Percentiles rank a stretch among this genome's conserved stretches.
Conservation (phyloP, 495 filamentous ascomycete species). For the Peziza echinospora region DNA sequence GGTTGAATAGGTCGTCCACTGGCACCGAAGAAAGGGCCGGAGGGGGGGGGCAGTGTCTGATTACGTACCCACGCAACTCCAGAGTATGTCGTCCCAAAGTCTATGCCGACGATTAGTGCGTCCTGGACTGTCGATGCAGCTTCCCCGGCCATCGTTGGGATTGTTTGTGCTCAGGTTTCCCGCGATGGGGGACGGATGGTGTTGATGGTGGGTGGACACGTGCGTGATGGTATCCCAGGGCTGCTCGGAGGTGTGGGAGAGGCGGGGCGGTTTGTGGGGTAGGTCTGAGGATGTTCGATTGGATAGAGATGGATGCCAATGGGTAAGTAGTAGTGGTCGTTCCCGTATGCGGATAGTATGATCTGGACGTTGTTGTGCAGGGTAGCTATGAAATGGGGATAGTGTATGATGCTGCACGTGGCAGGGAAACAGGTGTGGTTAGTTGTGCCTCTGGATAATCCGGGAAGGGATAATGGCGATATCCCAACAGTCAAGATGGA, state of each 20-base stretch:
- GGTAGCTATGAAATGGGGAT: too few species aligned
- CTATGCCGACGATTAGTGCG: slow-evolving; percentile 9
- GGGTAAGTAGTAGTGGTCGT: too few species aligned
- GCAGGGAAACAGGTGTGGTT: too few species aligned
- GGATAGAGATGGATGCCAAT: too few species aligned
- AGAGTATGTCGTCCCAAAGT: slow-evolving; percentile 13
- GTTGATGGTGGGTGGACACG: not conserved
- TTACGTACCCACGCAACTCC: slow-evolving; percentile 10
- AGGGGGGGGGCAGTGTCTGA: not conserved
- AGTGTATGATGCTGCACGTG: too few species aligned
- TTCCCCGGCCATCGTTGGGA: not conserved
- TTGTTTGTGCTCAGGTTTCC: not conserved
- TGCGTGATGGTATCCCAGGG: too few species aligned
- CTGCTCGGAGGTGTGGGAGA: too few species aligned
- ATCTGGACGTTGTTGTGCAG: too few species aligned
- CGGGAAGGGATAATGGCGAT: too few species aligned
- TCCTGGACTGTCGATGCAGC: not conserved
- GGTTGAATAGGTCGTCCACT: not conserved
- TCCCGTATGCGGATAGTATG: too few species aligned
- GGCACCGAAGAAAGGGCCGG: not conserved
- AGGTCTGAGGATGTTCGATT: not conserved
- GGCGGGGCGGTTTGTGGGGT: not conserved
- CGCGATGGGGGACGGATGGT: not conserved
- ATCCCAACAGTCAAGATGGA: too few species aligned
- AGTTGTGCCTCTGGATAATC: too few species aligned